phyloP scores from a whole-genome alignment of 768 basidiomycete species.

The Dioszegia hungarica region DNA sequence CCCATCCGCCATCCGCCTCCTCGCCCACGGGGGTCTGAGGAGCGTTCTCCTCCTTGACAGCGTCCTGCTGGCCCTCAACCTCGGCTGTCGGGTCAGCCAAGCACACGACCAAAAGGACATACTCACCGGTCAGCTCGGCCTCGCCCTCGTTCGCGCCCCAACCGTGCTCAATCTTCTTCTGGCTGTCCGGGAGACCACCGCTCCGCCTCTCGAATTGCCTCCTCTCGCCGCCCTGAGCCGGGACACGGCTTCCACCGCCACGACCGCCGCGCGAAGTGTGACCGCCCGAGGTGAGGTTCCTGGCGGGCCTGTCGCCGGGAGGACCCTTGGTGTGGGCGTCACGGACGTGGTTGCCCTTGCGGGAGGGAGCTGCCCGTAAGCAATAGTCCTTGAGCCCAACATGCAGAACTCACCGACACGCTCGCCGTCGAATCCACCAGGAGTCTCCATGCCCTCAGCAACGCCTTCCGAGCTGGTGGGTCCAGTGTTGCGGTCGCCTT shows the following conservation, averaged over 20 bases:
- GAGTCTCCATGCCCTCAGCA: constrained; percentile 36
- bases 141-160: constrained; percentile 92
- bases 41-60: constrained; percentile 66
- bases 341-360: constrained; percentile 29
- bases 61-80: constrained; percentile 66
- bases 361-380: constrained; percentile 24
- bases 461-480: constrained; percentile 22
- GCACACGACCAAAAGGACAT: neutral
- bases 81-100: constrained; percentile 54
- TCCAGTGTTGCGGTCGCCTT: constrained; percentile 28
- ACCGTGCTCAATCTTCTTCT: constrained; percentile 88
- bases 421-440: constrained; percentile 48
- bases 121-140: constrained; percentile 59
- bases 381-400: neutral
- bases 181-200: constrained; percentile 65
- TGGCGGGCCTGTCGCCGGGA: constrained; percentile 52
- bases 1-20: constrained; percentile 12
- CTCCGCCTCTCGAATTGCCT: constrained; percentile 65
- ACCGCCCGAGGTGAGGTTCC: constrained; percentile 50
- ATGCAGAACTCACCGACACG: constrained; percentile 34
- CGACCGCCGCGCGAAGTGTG: constrained; percentile 53
- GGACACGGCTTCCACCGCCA: constrained; percentile 46
- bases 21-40: constrained; percentile 66
- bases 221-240: constrained; percentile 58
- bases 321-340: constrained; percentile 44